Evolutionary conservation across 495 filamentous ascomycete genomes (phyloP).

Genomic region (Tuber brumale): DNA sequence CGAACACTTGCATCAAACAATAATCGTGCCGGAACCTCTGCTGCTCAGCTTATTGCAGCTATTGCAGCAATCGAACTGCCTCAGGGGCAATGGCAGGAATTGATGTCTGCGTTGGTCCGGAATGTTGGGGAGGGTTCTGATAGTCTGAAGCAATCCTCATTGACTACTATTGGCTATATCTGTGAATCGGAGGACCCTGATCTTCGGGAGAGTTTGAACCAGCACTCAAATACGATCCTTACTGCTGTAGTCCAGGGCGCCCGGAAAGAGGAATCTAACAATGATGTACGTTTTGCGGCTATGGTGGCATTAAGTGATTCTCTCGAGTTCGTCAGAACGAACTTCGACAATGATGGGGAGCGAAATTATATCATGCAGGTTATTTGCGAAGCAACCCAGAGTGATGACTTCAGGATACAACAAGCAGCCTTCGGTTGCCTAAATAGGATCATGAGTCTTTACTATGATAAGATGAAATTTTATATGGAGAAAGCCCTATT

Average conservation of each 20-base stretch:
- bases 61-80: slow-evolving; percentile 93
- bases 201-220: slow-evolving; percentile 68
- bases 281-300: slow-evolving; percentile 82
- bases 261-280: slow-evolving; percentile 85
- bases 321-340: slow-evolving; percentile 94
- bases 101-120: slow-evolving; percentile 79
- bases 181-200: slow-evolving; percentile 91
- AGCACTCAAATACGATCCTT: slow-evolving; percentile 93
- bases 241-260: slow-evolving; percentile 97
- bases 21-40: slow-evolving; percentile 72
- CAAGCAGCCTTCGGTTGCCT: slow-evolving; percentile 92
- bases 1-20: slow-evolving; percentile 73
- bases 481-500: slow-evolving; percentile 99
- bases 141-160: slow-evolving; percentile 84
- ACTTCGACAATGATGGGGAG: slow-evolving; percentile 98
- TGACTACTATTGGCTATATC: slow-evolving; percentile 93
- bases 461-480: slow-evolving; percentile 99
- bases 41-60: slow-evolving; percentile 89
- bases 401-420: slow-evolving; percentile 78
- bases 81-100: slow-evolving; percentile 86
- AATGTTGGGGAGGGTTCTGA: slow-evolving; percentile 82
- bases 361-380: slow-evolving; percentile 99
- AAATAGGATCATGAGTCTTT: slow-evolving; percentile 95
- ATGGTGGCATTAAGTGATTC: slow-evolving; percentile 92
- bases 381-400: slow-evolving; percentile 96